A percentile compares a stretch with the other conserved stretches of the same genome.
Conservation (phyloP, 225 moss, liverwort and hornwort genomes). For the Polytrichum formosum region DNA sequence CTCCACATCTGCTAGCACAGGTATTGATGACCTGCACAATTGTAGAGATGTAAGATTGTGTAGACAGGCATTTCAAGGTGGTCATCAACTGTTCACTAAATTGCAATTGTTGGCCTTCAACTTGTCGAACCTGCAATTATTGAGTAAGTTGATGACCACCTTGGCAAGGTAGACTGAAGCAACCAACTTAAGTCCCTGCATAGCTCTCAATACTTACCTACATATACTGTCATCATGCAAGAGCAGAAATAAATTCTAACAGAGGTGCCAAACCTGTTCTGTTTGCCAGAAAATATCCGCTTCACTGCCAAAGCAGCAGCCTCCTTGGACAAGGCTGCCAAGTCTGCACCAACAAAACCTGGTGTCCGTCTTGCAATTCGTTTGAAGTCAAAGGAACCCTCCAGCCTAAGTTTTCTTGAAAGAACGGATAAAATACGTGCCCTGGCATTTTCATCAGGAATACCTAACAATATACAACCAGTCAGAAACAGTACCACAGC, state of each 20-base stretch:
- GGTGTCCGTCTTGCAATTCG: slow-evolving; percentile 88
- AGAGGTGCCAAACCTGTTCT: slow-evolving; percentile 50
- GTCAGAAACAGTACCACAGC: not conserved
- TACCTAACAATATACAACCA: slow-evolving; percentile 44
- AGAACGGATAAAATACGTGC: slow-evolving; percentile 79
- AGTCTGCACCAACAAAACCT: slow-evolving; percentile 94
- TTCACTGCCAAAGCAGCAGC: slow-evolving; percentile 85
- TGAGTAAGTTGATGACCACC: no score
- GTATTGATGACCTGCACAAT: slow-evolving; percentile 26
- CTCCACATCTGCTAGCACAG: slow-evolving; percentile 26
- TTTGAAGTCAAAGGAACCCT: slow-evolving; percentile 90
- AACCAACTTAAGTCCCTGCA: no score
- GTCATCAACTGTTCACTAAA: no score
- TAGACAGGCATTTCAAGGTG: no score
- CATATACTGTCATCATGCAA: not conserved
- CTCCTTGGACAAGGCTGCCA: slow-evolving; percentile 88
- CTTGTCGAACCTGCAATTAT: no score
- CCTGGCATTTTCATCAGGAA: slow-evolving; percentile 91
- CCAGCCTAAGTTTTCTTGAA: slow-evolving; percentile 67
- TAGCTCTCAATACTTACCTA: no score
- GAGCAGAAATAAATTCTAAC: not conserved
- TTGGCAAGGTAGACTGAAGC: no score
- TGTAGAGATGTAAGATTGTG: not conserved
- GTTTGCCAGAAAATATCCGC: slow-evolving; percentile 71
- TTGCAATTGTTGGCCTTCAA: no score